Evolutionary conservation across 257 asterid genomes (phyloP).

Genomic region (Knoxia roxburghii): DNA sequence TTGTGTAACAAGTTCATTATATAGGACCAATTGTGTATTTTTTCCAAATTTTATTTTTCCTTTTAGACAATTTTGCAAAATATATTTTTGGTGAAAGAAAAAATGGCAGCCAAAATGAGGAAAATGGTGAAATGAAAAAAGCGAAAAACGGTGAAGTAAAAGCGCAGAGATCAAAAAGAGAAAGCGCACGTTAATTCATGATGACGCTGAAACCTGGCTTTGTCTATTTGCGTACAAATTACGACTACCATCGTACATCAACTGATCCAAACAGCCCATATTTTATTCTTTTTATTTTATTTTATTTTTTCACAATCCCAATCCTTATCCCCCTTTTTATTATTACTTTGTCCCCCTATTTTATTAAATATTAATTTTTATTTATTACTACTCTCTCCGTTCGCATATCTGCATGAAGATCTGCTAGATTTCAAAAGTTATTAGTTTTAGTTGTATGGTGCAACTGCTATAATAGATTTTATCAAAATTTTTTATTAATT

Average conservation of each 20-base stretch:
- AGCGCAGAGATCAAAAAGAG: constrained; percentile 8
- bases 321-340: not conserved
- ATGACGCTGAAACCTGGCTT: constrained; percentile 27
- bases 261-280: constrained; percentile 19
- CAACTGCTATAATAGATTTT: too few species aligned
- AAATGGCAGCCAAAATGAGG: too few species aligned
- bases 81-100: too few species aligned
- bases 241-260: not conserved
- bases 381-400: too few species aligned
- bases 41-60: too few species aligned
- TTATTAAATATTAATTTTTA: too few species aligned
- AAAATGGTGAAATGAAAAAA: constrained; percentile 9
- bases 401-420: too few species aligned
- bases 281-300: constrained; percentile 20
- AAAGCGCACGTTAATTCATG: constrained; percentile 36
- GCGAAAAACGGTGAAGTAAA: not conserved
- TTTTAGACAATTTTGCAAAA: not conserved
- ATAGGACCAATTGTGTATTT: too few species aligned
- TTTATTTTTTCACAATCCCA: constrained; percentile 27
- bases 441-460: too few species aligned
- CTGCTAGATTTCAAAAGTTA: too few species aligned
- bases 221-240: constrained; percentile 32
- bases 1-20: too few species aligned
- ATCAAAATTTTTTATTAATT: too few species aligned
- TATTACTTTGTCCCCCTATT: not conserved